Conservation (phyloP, 345 rosid species). For the Citrus medica region DNA sequence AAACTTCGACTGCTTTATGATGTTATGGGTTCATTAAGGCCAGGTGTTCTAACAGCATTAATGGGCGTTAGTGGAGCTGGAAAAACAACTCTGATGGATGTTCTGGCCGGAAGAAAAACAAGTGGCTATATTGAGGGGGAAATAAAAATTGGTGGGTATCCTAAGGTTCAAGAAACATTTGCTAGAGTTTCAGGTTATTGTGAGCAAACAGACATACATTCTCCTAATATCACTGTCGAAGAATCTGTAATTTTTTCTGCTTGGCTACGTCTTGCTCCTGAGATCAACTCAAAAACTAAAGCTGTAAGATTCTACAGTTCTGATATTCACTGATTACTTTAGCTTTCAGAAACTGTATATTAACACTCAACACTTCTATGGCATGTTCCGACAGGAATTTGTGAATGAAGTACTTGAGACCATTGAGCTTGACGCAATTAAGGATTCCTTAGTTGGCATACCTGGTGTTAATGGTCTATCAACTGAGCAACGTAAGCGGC, state of each 20-base stretch:
- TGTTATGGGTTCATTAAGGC: slow-evolving; percentile 61
- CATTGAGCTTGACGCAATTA: slow-evolving; percentile 65
- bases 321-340: neutral
- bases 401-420: slow-evolving; percentile 71
- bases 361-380: neutral
- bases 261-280: slow-evolving; percentile 69
- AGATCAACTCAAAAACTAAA: slow-evolving; percentile 53
- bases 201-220: slow-evolving; percentile 82
- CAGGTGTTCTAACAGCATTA: slow-evolving; percentile 75
- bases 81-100: slow-evolving; percentile 82
- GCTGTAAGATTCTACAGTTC: slow-evolving; percentile 27
- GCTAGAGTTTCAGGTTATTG: slow-evolving; percentile 87
- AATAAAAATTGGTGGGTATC: slow-evolving; percentile 61
- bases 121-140: slow-evolving; percentile 72
- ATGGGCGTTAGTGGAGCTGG: slow-evolving; percentile 97
- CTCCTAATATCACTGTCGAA: slow-evolving; percentile 63
- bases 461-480: slow-evolving; percentile 62
- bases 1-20: slow-evolving; percentile 61
- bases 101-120: slow-evolving; percentile 85
- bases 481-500: slow-evolving; percentile 74
- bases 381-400: slow-evolving; percentile 41
- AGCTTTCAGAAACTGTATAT: neutral
- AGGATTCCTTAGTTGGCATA: slow-evolving; percentile 66
- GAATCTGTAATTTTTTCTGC: slow-evolving; percentile 78
- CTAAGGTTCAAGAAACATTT: slow-evolving; percentile 67